Evolutionary conservation across 805 yeast genomes (phyloP).

Genomic region (Torulaspora maleeae): DNA sequence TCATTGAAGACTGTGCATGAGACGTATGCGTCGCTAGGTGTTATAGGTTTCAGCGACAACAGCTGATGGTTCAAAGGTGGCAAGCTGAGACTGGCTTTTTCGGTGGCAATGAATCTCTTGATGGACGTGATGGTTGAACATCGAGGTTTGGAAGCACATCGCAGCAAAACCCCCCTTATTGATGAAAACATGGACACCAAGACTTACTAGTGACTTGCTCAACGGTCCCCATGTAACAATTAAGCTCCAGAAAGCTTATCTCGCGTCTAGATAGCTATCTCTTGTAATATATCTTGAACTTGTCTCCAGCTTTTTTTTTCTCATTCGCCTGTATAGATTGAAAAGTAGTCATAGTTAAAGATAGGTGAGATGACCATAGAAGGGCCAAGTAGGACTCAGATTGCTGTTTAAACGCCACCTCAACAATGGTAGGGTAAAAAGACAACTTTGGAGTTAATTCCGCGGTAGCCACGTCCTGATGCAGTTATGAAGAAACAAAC

Average conservation of each 20-base stretch:
- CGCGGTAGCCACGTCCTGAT: too few species aligned
- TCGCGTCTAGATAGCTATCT: neutral
- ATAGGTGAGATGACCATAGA: too few species aligned
- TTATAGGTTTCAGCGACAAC: constrained; percentile 35
- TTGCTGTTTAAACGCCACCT: too few species aligned
- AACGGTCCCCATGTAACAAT: neutral
- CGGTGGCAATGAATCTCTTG: constrained; percentile 5
- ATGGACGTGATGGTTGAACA: constrained; percentile 1
- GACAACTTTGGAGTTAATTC: too few species aligned
- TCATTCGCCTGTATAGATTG: neutral
- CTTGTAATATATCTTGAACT: neutral
- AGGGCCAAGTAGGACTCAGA: too few species aligned
- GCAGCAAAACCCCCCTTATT: constrained; percentile 7
- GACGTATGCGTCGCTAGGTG: constrained; percentile 47
- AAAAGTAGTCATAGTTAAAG: too few species aligned
- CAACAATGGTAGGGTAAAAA: too few species aligned
- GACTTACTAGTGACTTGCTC: neutral
- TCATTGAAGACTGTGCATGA: constrained; percentile 77
- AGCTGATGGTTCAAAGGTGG: constrained; percentile 15
- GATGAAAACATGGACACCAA: neutral
- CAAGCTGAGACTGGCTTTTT: constrained; percentile 2
- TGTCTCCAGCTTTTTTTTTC: neutral
- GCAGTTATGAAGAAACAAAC: too few species aligned
- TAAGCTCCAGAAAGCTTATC: neutral
- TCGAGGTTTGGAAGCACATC: constrained; percentile 4